Conservation (phyloP, 1,284 basidiomycete genomes). For the Ganoderma resinaceum region DNA sequence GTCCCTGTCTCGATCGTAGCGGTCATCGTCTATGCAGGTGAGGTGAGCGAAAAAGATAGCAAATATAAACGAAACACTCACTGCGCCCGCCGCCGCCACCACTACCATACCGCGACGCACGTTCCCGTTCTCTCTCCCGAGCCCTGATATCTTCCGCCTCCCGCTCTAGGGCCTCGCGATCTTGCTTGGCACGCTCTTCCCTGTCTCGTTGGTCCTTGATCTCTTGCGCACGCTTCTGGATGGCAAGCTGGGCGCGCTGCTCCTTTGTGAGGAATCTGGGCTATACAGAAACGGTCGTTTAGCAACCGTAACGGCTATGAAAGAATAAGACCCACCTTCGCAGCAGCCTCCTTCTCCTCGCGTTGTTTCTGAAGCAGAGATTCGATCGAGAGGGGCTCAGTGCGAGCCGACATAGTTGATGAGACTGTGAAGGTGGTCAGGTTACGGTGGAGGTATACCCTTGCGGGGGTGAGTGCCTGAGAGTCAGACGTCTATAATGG, state of each 20-base stretch:
- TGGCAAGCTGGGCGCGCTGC: conserved; percentile 87
- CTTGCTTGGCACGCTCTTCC: conserved; percentile 60
- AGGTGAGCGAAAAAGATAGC: conserved; percentile 24
- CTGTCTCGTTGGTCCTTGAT: conserved; percentile 73
- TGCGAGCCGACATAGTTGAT: conserved; percentile 42
- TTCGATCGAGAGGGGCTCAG: conserved; percentile 84
- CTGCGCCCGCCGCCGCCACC: conserved; percentile 52
- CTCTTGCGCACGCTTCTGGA: conserved; percentile 84
- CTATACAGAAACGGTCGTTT: conserved; percentile 46
- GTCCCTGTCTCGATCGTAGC: conserved; percentile 43
- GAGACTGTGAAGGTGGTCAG: not conserved
- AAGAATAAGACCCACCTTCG: conserved; percentile 65
- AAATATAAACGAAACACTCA: conserved; percentile 43
- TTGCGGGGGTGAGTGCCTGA: too few relatives aligned
- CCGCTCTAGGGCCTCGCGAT: conserved; percentile 75
- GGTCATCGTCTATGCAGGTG: conserved; percentile 62
- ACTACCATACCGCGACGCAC: conserved; percentile 46
- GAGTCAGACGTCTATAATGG: not conserved
- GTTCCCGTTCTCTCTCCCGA: conserved; percentile 46
- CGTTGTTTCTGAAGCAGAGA: conserved; percentile 86
- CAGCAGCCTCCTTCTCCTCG: conserved; percentile 85
- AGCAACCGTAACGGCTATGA: not conserved
- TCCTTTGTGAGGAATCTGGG: conserved; percentile 91
- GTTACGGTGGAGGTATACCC: conserved; percentile 8
- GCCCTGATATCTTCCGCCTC: conserved; percentile 75